A percentile compares a stretch with the other conserved stretches of the same genome.
phyloP scores from a whole-genome alignment of 1,284 basidiomycete species.

The Meripilus lineatus region DNA sequence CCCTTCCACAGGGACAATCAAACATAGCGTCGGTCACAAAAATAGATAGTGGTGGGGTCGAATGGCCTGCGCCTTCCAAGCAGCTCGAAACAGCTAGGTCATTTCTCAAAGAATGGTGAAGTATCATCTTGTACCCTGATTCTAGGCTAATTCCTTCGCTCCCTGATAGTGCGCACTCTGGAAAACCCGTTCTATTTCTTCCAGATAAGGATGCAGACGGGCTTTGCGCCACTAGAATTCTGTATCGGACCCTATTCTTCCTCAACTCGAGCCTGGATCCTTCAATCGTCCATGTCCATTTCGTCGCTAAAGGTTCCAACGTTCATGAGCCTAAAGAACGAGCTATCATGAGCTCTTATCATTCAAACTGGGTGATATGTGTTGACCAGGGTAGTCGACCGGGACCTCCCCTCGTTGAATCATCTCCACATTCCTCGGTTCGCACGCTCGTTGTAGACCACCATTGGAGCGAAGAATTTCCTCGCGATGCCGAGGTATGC shows the following conservation, averaged over 20 bases:
- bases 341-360: constrained; percentile 16
- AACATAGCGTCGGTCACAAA: too few species aligned
- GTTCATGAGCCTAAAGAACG: constrained; percentile 23
- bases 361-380: constrained; percentile 20
- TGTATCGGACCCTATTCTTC: constrained; percentile 23
- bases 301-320: constrained; percentile 26
- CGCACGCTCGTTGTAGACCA: constrained; percentile 28
- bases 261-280: constrained; percentile 19
- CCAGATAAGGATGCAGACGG: constrained; percentile 33
- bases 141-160: too few species aligned
- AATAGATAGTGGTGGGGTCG: too few species aligned
- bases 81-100: too few species aligned
- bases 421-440: constrained; percentile 11
- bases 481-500: constrained; percentile 18
- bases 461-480: constrained; percentile 27
- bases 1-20: too few species aligned
- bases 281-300: constrained; percentile 21
- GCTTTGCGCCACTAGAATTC: constrained; percentile 26
- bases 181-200: too few species aligned
- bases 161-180: too few species aligned
- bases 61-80: too few species aligned
- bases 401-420: constrained; percentile 19
- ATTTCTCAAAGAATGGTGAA: too few species aligned
- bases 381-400: constrained; percentile 29
- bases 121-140: too few species aligned